Evolutionary conservation across 2,329 filamentous ascomycete genomes (phyloP), one percentile per base, ranked within the genome.

Genomic region (Trematosphaeria pertusa): DNA sequence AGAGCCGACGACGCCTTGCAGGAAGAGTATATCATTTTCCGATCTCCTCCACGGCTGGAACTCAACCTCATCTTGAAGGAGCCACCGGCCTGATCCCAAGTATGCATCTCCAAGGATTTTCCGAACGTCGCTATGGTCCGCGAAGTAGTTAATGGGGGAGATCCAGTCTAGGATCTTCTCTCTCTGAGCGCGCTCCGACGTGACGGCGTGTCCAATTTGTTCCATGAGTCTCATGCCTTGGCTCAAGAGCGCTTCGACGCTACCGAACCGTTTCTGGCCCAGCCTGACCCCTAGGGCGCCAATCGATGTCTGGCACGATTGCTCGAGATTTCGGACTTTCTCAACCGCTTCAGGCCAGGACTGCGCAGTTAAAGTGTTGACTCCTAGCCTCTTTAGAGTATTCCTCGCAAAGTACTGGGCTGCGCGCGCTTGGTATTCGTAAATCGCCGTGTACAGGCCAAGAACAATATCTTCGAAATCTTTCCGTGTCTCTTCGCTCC

Each of bases 31-130:
- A 4, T 21, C 38, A 20, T 32, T 12, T 10, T 7, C 18, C 8
- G 38, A 41, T 6, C 10, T 17, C 17, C 18, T 30, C 38, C 38
- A 41, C 10, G 38, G 38, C 10, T 7, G 15, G 24, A 31, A 41
- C 11, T 41, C 28, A 14, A 15, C n/a, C 32, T 41, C 22, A 32
- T 41, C 24, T 31, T 28, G 22, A 15, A 31, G 22, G 8, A 41
- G 38, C 38, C 24, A 41, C 19, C 32, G 38, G 6, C 38, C 38
- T 31, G 38, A 41, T 11, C 22, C 22, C 24, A 41, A 20, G 26
- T 32, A 41, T 6, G 17, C 22, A 19, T 32, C 38, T 18, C 38
- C 38, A 19, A 41, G 15, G n/a, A 14, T 12, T 12, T 41, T 41
- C 10, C 28, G 22, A 19, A 41, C 14, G n/a, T 41, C 38, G 15